Evolutionary conservation across 2,329 filamentous ascomycete genomes (phyloP).

Genomic region (Aspergillus luchuensis): DNA sequence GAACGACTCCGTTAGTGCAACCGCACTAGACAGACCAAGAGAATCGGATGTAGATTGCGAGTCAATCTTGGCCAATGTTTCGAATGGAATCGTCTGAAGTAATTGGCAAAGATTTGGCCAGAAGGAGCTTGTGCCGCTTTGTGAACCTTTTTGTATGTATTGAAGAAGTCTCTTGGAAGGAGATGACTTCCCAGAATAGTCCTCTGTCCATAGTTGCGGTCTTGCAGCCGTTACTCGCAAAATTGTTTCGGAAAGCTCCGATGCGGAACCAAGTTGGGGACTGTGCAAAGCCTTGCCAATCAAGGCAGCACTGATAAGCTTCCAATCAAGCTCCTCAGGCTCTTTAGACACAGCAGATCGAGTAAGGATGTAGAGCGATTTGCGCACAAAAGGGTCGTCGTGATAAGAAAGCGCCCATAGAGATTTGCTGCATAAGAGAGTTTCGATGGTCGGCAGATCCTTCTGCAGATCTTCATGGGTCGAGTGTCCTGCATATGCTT

Average conservation of each 20-base stretch:
- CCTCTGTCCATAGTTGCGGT: conserved; percentile 72
- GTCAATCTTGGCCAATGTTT: conserved; percentile 43
- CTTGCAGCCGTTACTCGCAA: conserved; percentile 64
- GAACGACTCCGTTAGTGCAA: conserved; percentile 66
- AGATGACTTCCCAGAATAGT: conserved; percentile 61
- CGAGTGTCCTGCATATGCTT: conserved; percentile 32
- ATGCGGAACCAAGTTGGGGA: conserved; percentile 72
- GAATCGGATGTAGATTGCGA: conserved; percentile 24
- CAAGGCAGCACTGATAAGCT: conserved; percentile 67
- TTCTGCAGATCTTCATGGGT: conserved; percentile 58
- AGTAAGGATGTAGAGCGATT: conserved; percentile 59
- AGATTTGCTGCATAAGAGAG: conserved; percentile 64
- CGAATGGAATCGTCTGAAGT: conserved; percentile 57
- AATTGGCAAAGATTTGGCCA: conserved; percentile 71
- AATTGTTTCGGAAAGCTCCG: conserved; percentile 69
- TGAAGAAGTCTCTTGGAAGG: conserved; percentile 62
- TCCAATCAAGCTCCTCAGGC: conserved; percentile 59
- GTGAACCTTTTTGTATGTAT: conserved; percentile 81
- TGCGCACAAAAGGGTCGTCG: conserved; percentile 59
- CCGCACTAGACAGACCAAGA: conserved; percentile 53
- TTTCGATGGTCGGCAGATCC: conserved; percentile 63
- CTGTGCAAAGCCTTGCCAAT: conserved; percentile 73
- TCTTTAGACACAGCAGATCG: conserved; percentile 54
- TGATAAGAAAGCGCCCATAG: conserved; percentile 63
- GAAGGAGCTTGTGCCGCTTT: conserved; percentile 70